A percentile compares a stretch with the other conserved stretches of the same genome.
phyloP scores from a whole-genome alignment of 2,329 filamentous ascomycete species.

The Fusarium pininemorale region DNA sequence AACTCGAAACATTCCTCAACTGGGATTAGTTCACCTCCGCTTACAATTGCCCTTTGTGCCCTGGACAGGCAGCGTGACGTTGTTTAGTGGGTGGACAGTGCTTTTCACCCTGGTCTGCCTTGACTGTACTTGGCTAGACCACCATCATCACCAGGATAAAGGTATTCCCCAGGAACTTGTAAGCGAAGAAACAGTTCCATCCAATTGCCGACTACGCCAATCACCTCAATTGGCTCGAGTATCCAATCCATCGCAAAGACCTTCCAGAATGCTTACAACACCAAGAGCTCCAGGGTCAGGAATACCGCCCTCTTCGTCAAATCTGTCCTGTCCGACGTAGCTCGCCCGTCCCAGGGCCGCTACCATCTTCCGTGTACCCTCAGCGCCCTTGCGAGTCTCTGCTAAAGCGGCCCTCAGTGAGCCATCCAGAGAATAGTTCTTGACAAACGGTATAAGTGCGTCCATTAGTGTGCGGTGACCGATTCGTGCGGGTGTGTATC shows the following conservation, averaged over 20 bases:
- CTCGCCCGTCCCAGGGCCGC: slow-evolving; percentile 76
- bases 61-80: not conserved
- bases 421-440: slow-evolving; percentile 58
- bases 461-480: slow-evolving; percentile 80
- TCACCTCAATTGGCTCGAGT: not conserved
- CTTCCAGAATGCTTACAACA: slow-evolving; percentile 38
- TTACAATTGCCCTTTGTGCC: not conserved
- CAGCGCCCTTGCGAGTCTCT: slow-evolving; percentile 54
- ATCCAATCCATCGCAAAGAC: not conserved
- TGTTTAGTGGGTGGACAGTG: not conserved
- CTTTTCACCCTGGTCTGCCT: not conserved
- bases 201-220: not conserved
- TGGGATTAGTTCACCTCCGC: slow-evolving; percentile 4
- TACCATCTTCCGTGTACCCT: slow-evolving; percentile 77
- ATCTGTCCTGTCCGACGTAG: slow-evolving; percentile 78
- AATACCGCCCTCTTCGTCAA: slow-evolving; percentile 52
- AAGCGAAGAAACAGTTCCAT: not conserved
- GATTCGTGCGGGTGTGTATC: slow-evolving; percentile 75
- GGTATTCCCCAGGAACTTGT: not conserved
- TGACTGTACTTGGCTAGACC: not conserved
- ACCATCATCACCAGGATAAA: not conserved
- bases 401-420: slow-evolving; percentile 54
- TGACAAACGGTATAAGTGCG: slow-evolving; percentile 74
- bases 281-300: slow-evolving; percentile 73
- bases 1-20: not conserved